Base-by-base conservation (phyloP, 148 eudicot genomes). In the Amaranthus hypochondriacus region DNA sequence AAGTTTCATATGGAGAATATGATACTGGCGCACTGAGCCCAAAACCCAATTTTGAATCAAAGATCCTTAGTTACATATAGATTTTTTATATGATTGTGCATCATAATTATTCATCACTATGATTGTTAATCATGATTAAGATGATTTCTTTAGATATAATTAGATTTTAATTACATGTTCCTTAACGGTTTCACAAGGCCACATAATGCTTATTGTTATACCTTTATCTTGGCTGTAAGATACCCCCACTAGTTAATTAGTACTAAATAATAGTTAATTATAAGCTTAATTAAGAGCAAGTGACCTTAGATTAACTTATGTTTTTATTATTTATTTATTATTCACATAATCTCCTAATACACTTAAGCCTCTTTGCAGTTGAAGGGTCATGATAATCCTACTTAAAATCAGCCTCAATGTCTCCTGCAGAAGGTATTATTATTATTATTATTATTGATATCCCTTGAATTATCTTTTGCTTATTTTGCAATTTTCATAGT, bases 391-490 rank as follows among this genome's bases (percentile, higher is more conserved):
- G 56, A 55, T 10, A 71, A n/a, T 28, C 15, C 18, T 59, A 9
- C 74, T 48, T 48, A 18, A 58, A 71, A 9, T 48, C 47, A 18
- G 66, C 55, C 56, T 59, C 66, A 58, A 58, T 59, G 66, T 59
- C 74, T 71, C 64, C 47, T 58, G 66, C 55, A 71, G 53, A 71
- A 58, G 74, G 74, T 71, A 57, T 14, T 21, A 7, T 21, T 9
- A 47, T 9, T 4, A 3, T 47, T 64, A 64, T 64, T 8, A 44
- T 46, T 47, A 64, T 28, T 28, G 39, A 28, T 28, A 28, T 28
- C 39, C 39, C 39, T 28, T 28, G 39, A 28, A 28, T 28, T 28
- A 28, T 28, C 39, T 28, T 28, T 28, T 28, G 39, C 39, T 28
- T 28, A 28, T 28, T 28, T 28, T 28, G 39, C 39, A 28, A 28